Base-by-base conservation (phyloP, 1,139 yeast genomes). In the Meyerozyma athensensis region DNA sequence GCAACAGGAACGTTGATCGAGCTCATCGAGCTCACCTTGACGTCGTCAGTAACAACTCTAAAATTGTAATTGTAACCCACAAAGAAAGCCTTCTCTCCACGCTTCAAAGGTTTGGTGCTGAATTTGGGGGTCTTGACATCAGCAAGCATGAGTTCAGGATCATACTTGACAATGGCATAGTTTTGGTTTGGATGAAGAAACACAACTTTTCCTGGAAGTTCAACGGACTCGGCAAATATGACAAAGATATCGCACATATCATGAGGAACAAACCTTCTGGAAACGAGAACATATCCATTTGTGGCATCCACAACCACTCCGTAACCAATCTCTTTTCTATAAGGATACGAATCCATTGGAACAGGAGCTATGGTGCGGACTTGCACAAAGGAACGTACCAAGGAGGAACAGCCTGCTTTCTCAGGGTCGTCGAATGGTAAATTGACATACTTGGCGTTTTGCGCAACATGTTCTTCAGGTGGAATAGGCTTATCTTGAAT, bases 121-220 rank as follows among this genome's bases (percentile, higher is more conserved):
- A 87, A 73, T 40, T 66, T 67, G 3, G 96, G 95, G 2, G 95
- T 74, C 39, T 67, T 50, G 8, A 67, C 70, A 21, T 61, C 70
- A 7, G 73, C 68, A 37, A 59, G 53, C 6, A 67, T 60, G 40
- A 85, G 63, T 2, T 66, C 53, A 8, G 96, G 92, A 54, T 90
- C 96, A 55, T 86, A 90, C 56, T 86, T 78, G 24, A 89, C 70
- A 39, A 90, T 78, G 1, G 95, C 90, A 59, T 85, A 87, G 51
- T 89, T 89, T 51, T 84, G 87, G 37, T 86, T 79, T 22, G 97
- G 97, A 54, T 90, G 97, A 51, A 87, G 66, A 51, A 87, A 89
- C 19, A 81, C 81, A 19, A 87, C 92, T 43, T 79, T 71, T 1
- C 84, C 97, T 0, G 95, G 89, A 16, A 89, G 74, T 47, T 83